Base-by-base conservation (phyloP, 768 basidiomycete species). In the Xerocomus brunneocitrinus region DNA sequence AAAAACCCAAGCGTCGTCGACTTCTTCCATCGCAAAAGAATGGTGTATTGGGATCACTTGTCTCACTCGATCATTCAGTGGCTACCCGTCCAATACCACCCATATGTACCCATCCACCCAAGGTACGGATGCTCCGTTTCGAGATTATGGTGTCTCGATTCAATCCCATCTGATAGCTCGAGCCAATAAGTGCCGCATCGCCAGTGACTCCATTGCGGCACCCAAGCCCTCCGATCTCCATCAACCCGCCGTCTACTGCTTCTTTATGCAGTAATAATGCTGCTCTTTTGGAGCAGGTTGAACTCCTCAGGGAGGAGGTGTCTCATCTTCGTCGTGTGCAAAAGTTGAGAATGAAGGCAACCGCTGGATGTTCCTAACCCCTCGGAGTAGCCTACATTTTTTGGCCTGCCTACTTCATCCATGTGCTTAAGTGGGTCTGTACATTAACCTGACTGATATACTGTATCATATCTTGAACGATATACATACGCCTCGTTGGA, bases 221-320 rank as follows among this genome's bases (percentile, higher is more conserved):
- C 12, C 49, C 3, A 30, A 50, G 49, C 25, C 43, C 6, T n/a
- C 50, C 8, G 31, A 24, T 34, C 36, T 41, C 40, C 8, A 14
- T 38, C 45, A 5, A 50, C n/a, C 49, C 49, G 5, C 49, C 49
- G 12, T 50, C 49, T n/a, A 50, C 49, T 5, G 32, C 30, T 16
- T 50, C 40, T n/a, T 16, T 32, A 25, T 8, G 34, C 1, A 6
- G 40, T 16, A 31, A 35, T 4, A 19, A 34, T 25, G 7, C 45
- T 7, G 14, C 24, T n/a, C 32, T 60, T 1, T 1, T 32, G 1
- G 53, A 32, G 28, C 49, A 58, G n/a, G 50, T 62, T 4, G 60
- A 44, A 2, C 3, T 27, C 6, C 42, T 61, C 0, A 42, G 50
- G 38, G 50, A 31, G 5, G 60, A 58, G n/a, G 53, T 61, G 0